These are phyloP conservation scores for Brassica nigra DNA, from an alignment of 345 rosid species.

Conservation along the genomic window DNA sequence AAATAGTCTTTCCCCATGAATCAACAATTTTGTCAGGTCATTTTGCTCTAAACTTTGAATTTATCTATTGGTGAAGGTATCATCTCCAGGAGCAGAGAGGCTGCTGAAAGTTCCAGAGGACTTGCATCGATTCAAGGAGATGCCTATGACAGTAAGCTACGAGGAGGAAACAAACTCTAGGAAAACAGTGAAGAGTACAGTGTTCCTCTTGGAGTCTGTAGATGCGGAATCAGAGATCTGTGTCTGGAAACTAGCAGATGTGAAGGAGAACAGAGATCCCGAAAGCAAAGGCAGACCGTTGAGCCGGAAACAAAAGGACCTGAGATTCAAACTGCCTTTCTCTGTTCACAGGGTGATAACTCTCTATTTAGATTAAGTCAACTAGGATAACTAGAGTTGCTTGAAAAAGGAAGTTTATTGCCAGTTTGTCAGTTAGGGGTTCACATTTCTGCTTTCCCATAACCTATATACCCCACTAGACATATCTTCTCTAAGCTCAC, in stretches of 20 bases:
- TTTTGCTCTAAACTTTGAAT: background rate
- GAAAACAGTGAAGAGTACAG: slow-evolving; percentile 47
- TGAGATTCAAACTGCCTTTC: slow-evolving; percentile 67
- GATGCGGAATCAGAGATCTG: slow-evolving; percentile 60
- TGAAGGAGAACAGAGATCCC: slow-evolving; percentile 78
- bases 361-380: too few species aligned
- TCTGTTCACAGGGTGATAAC: slow-evolving; percentile 40
- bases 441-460: too few species aligned
- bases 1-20: background rate
- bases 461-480: too few species aligned
- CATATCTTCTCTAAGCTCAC: too few species aligned
- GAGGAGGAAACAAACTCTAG: slow-evolving; percentile 47
- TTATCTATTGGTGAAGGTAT: slow-evolving; percentile 50
- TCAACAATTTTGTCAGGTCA: background rate
- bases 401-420: too few species aligned
- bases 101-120: slow-evolving; percentile 73
- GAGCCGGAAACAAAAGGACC: slow-evolving; percentile 74
- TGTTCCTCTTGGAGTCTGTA: slow-evolving; percentile 63
- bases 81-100: slow-evolving; percentile 92
- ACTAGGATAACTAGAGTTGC: too few species aligned
- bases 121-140: slow-evolving; percentile 60
- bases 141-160: slow-evolving; percentile 74
- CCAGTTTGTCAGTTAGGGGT: too few species aligned
- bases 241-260: slow-evolving; percentile 80
- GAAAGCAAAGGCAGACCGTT: slow-evolving; percentile 75